Evolutionary conservation across 2,329 filamentous ascomycete genomes (phyloP).

Genomic region (Ascosphaera aggregata): DNA sequence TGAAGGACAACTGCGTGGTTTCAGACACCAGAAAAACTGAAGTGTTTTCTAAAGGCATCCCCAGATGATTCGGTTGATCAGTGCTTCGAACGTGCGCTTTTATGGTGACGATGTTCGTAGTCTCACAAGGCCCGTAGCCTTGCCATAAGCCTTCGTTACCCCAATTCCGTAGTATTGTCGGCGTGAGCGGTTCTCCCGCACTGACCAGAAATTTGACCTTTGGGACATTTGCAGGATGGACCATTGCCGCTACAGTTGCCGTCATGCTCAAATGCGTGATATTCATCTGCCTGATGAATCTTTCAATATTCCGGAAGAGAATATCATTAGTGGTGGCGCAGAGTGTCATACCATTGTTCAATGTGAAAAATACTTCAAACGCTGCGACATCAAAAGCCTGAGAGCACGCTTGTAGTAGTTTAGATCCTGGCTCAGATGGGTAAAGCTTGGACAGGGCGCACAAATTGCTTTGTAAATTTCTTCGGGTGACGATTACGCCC

Average conservation of each 20-base stretch:
- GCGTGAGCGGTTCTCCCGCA: slow-evolving; percentile 57
- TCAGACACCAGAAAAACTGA: slow-evolving; percentile 40
- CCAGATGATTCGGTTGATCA: slow-evolving; percentile 53
- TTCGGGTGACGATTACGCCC: slow-evolving; percentile 53
- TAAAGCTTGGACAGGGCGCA: slow-evolving; percentile 42
- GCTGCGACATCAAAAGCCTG: slow-evolving; percentile 73
- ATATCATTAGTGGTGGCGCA: slow-evolving; percentile 53
- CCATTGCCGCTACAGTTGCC: slow-evolving; percentile 58
- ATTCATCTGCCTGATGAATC: slow-evolving; percentile 34
- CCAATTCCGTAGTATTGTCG: slow-evolving; percentile 48
- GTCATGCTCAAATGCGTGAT: slow-evolving; percentile 71
- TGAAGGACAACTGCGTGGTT: slow-evolving; percentile 22
- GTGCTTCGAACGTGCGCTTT: slow-evolving; percentile 31
- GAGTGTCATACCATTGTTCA: slow-evolving; percentile 54
- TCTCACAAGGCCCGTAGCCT: slow-evolving; percentile 67
- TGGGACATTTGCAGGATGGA: slow-evolving; percentile 45
- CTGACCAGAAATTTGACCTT: slow-evolving; percentile 53
- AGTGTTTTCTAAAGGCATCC: slow-evolving; percentile 48
- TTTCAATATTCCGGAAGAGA: slow-evolving; percentile 49
- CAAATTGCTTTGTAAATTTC: slow-evolving; percentile 58
- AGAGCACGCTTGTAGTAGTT: slow-evolving; percentile 62
- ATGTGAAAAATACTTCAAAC: slow-evolving; percentile 76
- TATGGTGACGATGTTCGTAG: slow-evolving; percentile 69
- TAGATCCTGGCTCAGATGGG: slow-evolving; percentile 28
- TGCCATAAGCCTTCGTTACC: slow-evolving; percentile 43